phyloP scores from a whole-genome alignment of 2,329 filamentous ascomycete species.

The Ceratocystis eucalypticola region DNA sequence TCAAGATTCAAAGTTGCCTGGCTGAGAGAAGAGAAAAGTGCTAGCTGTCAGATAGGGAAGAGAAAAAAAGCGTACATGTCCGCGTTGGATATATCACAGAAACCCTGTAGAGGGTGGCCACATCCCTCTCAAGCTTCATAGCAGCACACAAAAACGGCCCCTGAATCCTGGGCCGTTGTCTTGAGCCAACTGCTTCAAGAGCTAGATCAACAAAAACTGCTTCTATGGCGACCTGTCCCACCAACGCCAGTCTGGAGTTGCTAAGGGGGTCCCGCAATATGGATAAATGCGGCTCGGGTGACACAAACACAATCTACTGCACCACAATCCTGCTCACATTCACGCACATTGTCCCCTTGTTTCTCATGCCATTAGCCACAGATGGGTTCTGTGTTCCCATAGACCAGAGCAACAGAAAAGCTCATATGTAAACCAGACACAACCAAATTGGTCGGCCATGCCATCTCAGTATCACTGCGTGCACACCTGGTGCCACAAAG shows the following conservation, averaged over 20 bases:
- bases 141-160: too few relatives aligned
- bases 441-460: background rate
- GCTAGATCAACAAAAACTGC: background rate
- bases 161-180: too few relatives aligned
- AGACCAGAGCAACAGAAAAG: background rate
- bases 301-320: background rate
- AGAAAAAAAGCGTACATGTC: too few relatives aligned
- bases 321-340: background rate
- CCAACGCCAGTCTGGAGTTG: background rate
- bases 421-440: background rate
- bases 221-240: background rate
- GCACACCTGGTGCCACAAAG: background rate
- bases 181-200: too few relatives aligned
- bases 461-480: background rate
- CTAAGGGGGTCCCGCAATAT: background rate
- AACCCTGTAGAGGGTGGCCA: too few relatives aligned
- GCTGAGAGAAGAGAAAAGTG: too few relatives aligned
- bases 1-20: too few relatives aligned
- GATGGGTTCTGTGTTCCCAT: background rate
- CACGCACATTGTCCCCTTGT: background rate
- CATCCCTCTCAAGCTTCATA: too few relatives aligned
- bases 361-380: background rate
- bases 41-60: too few relatives aligned
- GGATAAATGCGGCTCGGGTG: background rate
- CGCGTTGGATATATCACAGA: too few relatives aligned